Conservation (phyloP, 805 yeast genomes). For the Wickerhamomyces subpelliculosus region DNA sequence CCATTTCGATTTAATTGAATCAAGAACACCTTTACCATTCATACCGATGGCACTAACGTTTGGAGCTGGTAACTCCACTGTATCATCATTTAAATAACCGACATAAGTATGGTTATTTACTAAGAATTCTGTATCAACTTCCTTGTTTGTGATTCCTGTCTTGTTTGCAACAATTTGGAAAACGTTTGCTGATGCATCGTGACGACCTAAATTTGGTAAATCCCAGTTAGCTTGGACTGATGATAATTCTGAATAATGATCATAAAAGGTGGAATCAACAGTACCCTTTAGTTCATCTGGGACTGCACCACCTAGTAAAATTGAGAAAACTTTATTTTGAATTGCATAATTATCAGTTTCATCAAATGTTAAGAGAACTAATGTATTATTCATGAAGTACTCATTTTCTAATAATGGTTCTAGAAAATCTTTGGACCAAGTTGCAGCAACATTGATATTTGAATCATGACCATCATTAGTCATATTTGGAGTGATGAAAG, state of each 20-base stretch:
- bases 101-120: conserved; percentile 26
- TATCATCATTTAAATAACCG: conserved; percentile 26
- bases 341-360: conserved; percentile 37
- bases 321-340: conserved; percentile 38
- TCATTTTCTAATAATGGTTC: conserved; percentile 36
- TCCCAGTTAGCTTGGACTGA: conserved; percentile 45
- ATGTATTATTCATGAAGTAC: conserved; percentile 40
- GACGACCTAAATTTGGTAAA: conserved; percentile 42
- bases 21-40: conserved; percentile 28
- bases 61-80: conserved; percentile 28
- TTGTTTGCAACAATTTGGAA: conserved; percentile 34
- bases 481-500: conserved; percentile 48
- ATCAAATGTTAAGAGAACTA: conserved; percentile 43
- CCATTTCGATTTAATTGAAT: conserved; percentile 28
- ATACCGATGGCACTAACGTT: conserved; percentile 27
- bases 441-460: conserved; percentile 37
- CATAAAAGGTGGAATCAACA: conserved; percentile 40
- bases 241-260: conserved; percentile 46
- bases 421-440: conserved; percentile 39
- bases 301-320: conserved; percentile 42
- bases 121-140: conserved; percentile 27
- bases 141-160: conserved; percentile 23
- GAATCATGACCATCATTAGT: conserved; percentile 47
- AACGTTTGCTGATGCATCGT: conserved; percentile 44
- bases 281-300: conserved; percentile 36